phyloP scores from a whole-genome alignment of 1,139 yeast species.

The Yarrowia galli region DNA sequence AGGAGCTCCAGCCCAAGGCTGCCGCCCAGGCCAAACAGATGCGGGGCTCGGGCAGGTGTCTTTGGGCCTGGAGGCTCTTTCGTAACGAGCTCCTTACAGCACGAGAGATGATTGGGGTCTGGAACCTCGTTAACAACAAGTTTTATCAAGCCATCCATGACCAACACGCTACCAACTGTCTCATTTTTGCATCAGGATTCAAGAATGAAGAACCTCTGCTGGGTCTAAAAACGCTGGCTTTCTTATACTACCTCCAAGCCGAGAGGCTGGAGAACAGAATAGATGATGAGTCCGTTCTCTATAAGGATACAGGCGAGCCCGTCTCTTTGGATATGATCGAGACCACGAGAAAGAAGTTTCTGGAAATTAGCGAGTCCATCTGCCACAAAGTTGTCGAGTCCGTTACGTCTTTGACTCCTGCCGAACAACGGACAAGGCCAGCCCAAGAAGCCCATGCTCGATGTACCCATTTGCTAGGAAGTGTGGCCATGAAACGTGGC shows the following conservation, averaged over 20 bases:
- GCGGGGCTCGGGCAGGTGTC: constrained; percentile 39
- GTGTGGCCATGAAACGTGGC: constrained; percentile 68
- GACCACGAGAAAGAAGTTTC: too few species aligned
- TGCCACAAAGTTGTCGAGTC: too few species aligned
- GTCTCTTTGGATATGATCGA: too few species aligned
- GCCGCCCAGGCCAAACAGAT: constrained; percentile 22
- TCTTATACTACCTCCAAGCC: too few species aligned
- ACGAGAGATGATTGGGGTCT: constrained; percentile 71
- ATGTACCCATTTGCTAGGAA: constrained; percentile 87
- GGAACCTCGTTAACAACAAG: constrained; percentile 72
- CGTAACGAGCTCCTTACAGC: constrained; percentile 78
- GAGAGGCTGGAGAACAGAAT: too few species aligned
- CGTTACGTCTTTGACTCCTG: constrained; percentile 58
- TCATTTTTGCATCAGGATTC: constrained; percentile 76
- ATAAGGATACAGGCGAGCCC: too few species aligned
- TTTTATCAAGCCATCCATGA: constrained; percentile 66
- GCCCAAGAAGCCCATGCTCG: constrained; percentile 75
- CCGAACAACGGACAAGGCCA: constrained; percentile 54
- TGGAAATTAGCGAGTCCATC: too few species aligned
- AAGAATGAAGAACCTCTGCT: constrained; percentile 69
- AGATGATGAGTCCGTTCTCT: too few species aligned
- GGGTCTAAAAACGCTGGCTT: too few species aligned
- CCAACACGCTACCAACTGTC: constrained; percentile 70
- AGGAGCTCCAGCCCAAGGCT: too few species aligned
- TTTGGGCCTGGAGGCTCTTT: constrained; percentile 66